Evolutionary conservation across 2,329 filamentous ascomycete species (phyloP), one percentile per base, ranked within the genome.

Genomic region (Penicillium italicum): DNA sequence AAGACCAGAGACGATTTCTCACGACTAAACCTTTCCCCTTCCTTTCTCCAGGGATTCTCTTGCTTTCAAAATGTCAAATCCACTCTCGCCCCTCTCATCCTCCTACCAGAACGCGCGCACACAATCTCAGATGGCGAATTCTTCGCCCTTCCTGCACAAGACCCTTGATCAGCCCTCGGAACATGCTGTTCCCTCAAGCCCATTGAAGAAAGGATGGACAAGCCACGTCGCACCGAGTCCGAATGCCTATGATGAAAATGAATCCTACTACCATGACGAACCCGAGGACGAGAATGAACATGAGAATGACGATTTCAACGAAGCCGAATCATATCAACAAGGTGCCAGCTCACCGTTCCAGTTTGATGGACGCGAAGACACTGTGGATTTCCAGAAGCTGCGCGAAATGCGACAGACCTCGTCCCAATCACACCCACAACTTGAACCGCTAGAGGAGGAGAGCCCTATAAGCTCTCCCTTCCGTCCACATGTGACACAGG

Each of bases 41-140:
- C 20, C 18, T 18, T 10, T 53, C 37, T 14, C 16, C 14, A 18
- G 22, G 24, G 40, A 14, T 11, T 51, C 37, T 22, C 48, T 41
- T 48, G 34, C 52, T 48, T 50, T 24, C 45, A 57, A 33, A 50
- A 77, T 77, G 74, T 67, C 73, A 52, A 71, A 70, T 53, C 73
- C 74, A 49, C 62, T 77, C 31, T 75, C 72, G 5, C 70, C 72
- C n/a, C 67, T 77, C 43, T 73, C 74, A 38, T 65, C 73, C 26
- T 74, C 74, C 42, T 71, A 68, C 58, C 74, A 76, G 56, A 77
- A 77, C 59, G 69, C 69, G 40, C 72, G 74, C 57, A 65, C 65
- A 45, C 65, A 65, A 31, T 74, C 69, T 31, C 61, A 62, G 30
- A 58, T 60, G 48, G 55, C 55, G 34, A 60, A 49, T 41, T 66